These are phyloP conservation scores for Coemansia furcata DNA, from an alignment of 192 early-diverging fungal species.

Conservation along the genomic window DNA sequence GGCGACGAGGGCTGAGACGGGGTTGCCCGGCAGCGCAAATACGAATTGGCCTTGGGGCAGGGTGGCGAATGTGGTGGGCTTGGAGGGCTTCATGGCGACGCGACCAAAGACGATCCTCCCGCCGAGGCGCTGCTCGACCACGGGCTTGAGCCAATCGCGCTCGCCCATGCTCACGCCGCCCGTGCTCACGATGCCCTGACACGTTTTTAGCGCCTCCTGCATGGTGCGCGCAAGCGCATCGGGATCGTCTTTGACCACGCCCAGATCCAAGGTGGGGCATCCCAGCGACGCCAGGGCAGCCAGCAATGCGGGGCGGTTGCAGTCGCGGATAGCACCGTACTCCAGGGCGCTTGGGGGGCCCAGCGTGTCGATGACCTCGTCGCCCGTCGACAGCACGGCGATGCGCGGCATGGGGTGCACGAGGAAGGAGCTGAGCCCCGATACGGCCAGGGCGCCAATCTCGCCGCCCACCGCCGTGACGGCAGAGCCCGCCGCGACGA, in stretches of 20 bases:
- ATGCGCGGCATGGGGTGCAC: conserved; percentile 61
- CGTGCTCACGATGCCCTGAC: conserved; percentile 84
- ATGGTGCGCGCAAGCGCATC: conserved; percentile 56
- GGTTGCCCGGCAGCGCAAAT: conserved; percentile 94
- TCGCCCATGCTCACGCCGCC: conserved; percentile 99
- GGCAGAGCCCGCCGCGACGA: conserved; percentile 57
- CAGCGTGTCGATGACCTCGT: conserved; percentile 70
- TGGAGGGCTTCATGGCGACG: conserved; percentile 89
- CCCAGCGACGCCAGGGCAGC: conserved; percentile 61
- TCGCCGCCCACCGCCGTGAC: conserved; percentile 78
- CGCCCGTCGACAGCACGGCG: conserved; percentile 86
- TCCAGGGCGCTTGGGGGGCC: not conserved
- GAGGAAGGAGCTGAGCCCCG: conserved; percentile 61
- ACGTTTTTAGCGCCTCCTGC: conserved; percentile 47
- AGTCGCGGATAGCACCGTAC: conserved; percentile 75
- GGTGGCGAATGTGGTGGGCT: conserved; percentile 94
- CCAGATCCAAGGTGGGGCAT: conserved; percentile 70
- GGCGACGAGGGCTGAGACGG: conserved; percentile 85
- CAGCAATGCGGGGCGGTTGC: conserved; percentile 78
- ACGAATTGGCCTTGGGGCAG: conserved; percentile 55
- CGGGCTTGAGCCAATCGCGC: conserved; percentile 85
- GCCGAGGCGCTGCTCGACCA: conserved; percentile 72
- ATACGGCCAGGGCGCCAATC: conserved; percentile 77
- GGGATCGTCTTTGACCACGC: conserved; percentile 70
- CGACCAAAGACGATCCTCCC: conserved; percentile 88